A percentile compares a stretch with the other conserved stretches of the same genome.
Evolutionary conservation across 805 yeast species (phyloP).

Genomic region (Pichia eremophila): DNA sequence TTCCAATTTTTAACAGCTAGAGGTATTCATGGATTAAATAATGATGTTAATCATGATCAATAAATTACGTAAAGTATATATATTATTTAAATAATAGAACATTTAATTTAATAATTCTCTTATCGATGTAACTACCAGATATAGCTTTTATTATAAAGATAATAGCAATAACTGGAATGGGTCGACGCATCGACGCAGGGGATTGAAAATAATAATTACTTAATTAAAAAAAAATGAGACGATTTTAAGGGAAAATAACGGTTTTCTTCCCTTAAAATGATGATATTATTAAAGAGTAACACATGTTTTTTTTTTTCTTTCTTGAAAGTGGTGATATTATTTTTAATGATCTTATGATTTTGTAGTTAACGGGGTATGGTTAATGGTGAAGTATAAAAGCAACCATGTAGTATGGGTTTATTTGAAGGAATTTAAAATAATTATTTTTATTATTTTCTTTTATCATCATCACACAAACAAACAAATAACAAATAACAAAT

Average conservation of each 20-base stretch:
- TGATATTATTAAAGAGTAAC: background rate
- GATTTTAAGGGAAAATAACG: background rate
- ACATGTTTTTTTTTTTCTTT: background rate
- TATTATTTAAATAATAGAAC: too few species aligned
- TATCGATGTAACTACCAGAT: too few species aligned
- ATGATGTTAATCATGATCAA: background rate
- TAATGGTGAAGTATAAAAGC: too few species aligned
- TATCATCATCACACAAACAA: too few species aligned
- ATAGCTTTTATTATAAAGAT: too few species aligned
- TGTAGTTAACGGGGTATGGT: too few species aligned
- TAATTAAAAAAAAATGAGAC: background rate
- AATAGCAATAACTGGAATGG: too few species aligned
- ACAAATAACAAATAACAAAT: background rate
- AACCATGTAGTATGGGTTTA: too few species aligned
- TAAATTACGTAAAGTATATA: background rate
- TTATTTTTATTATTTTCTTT: background rate
- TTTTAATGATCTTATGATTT: background rate
- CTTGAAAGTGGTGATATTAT: background rate
- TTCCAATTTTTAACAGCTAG: conserved; percentile 50
- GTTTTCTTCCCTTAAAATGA: too few species aligned
- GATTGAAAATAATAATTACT: too few species aligned
- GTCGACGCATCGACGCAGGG: too few species aligned
- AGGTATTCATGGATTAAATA: conserved; percentile 15
- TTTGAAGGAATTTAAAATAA: background rate
- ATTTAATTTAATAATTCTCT: too few species aligned